Conservation (phyloP, 2,329 filamentous ascomycete species). For the Metarhizium robertsii region DNA sequence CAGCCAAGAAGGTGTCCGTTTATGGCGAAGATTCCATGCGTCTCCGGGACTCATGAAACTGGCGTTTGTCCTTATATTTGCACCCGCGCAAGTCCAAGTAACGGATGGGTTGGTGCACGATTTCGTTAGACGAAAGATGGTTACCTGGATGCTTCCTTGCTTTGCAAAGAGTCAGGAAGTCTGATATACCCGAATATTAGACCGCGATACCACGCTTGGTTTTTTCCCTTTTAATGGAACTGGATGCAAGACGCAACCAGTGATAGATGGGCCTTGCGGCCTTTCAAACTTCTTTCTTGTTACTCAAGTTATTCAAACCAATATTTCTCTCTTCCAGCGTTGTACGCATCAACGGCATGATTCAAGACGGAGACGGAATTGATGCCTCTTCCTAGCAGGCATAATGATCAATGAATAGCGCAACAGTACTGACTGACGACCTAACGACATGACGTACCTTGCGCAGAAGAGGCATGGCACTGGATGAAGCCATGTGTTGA, state of each 20-base stretch:
- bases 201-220: not conserved
- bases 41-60: not conserved
- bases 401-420: constrained; percentile 7
- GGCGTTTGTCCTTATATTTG: not conserved
- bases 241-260: not conserved
- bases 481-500: not conserved
- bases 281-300: constrained; percentile 7
- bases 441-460: not conserved
- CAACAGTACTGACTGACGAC: not conserved
- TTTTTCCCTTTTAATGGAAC: constrained; percentile 7
- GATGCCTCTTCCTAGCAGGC: constrained; percentile 1
- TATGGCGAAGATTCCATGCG: constrained; percentile 20
- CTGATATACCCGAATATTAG: not conserved
- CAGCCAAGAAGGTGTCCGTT: constrained; percentile 47
- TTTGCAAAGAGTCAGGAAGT: not conserved
- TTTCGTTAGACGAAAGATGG: not conserved
- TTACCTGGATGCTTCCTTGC: not conserved
- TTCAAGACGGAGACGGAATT: not conserved
- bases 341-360: constrained; percentile 6
- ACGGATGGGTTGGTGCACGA: constrained; percentile 8
- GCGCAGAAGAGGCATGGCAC: not conserved
- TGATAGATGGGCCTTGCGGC: constrained; percentile 4
- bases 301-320: not conserved
- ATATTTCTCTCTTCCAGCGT: constrained; percentile 8
- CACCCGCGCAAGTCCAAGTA: constrained; percentile 10